Conservation (phyloP, 768 basidiomycete genomes). For the Dentipellis fragilis region DNA sequence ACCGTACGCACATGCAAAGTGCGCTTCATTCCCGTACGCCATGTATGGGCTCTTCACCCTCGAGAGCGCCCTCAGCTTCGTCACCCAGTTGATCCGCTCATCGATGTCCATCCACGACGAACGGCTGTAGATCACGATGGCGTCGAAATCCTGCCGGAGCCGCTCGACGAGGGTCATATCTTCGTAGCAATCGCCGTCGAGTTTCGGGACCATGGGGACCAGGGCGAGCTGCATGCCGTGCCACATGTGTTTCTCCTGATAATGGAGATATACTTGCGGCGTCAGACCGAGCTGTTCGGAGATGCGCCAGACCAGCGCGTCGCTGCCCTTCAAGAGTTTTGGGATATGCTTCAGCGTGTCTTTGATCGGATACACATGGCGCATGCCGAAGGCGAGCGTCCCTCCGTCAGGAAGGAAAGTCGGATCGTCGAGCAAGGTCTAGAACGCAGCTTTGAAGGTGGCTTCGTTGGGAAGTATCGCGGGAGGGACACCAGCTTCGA, state of each 20-base stretch:
- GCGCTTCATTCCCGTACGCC: background rate
- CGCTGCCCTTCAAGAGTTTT: constrained; percentile 2
- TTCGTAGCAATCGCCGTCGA: background rate
- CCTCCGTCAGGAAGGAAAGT: constrained; percentile 30
- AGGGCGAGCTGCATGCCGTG: background rate
- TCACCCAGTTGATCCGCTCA: constrained; percentile 2
- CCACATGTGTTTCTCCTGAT: background rate
- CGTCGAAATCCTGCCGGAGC: background rate
- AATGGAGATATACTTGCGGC: background rate
- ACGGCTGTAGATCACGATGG: background rate
- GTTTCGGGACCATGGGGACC: background rate
- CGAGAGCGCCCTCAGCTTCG: background rate
- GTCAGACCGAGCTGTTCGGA: background rate
- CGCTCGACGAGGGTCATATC: background rate
- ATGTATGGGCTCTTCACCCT: background rate
- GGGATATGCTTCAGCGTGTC: background rate
- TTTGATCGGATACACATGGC: constrained; percentile 26
- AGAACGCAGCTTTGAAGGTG: constrained; percentile 11
- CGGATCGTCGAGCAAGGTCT: constrained; percentile 21
- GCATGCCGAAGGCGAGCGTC: constrained; percentile 29
- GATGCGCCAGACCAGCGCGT: background rate
- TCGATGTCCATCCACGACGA: background rate
- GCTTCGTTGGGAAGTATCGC: constrained; percentile 2
- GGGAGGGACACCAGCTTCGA: background rate
- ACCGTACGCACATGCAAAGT: background rate